These are phyloP conservation scores for Xylaria sp. DNA, from an alignment of 2,329 filamentous ascomycete genomes.

Conservation along the genomic window DNA sequence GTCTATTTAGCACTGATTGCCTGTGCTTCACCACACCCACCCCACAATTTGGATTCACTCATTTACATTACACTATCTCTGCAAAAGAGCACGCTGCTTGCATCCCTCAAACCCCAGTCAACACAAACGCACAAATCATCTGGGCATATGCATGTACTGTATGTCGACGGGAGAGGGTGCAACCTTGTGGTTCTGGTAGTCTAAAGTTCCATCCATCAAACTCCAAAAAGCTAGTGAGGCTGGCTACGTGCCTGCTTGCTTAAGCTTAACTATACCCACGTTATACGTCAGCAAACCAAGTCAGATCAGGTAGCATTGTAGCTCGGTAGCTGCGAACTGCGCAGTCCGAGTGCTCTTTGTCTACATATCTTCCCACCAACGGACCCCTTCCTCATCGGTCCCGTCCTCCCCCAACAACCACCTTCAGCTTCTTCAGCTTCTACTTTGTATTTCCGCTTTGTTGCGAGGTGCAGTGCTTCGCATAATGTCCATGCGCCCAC, in stretches of 20 bases:
- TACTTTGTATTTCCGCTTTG: slow-evolving; percentile 19
- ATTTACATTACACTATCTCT: slow-evolving; percentile 12
- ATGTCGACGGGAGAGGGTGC: background rate
- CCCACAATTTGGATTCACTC: slow-evolving; percentile 19
- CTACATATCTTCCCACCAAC: slow-evolving; percentile 11
- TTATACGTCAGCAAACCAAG: slow-evolving; percentile 19
- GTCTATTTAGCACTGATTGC: slow-evolving; percentile 35
- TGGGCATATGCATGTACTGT: slow-evolving; percentile 9
- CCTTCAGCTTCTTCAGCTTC: slow-evolving; percentile 10
- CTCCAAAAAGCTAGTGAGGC: background rate
- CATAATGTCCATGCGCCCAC: slow-evolving; percentile 30
- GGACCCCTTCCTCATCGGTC: background rate
- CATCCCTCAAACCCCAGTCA: slow-evolving; percentile 11
- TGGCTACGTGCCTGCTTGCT: slow-evolving; percentile 6
- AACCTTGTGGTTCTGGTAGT: background rate
- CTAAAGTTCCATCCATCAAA: slow-evolving; percentile 11
- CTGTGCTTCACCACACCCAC: slow-evolving; percentile 26
- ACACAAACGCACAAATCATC: slow-evolving; percentile 6
- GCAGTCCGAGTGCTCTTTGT: slow-evolving; percentile 27
- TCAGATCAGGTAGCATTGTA: slow-evolving; percentile 28
- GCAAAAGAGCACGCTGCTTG: slow-evolving; percentile 37
- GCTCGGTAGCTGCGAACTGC: slow-evolving; percentile 18
- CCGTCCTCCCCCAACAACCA: slow-evolving; percentile 12
- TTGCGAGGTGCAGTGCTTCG: slow-evolving; percentile 21
- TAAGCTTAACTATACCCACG: background rate